Base-by-base conservation (phyloP, 805 yeast genomes). In the Sugiyamaella chiloensis region DNA sequence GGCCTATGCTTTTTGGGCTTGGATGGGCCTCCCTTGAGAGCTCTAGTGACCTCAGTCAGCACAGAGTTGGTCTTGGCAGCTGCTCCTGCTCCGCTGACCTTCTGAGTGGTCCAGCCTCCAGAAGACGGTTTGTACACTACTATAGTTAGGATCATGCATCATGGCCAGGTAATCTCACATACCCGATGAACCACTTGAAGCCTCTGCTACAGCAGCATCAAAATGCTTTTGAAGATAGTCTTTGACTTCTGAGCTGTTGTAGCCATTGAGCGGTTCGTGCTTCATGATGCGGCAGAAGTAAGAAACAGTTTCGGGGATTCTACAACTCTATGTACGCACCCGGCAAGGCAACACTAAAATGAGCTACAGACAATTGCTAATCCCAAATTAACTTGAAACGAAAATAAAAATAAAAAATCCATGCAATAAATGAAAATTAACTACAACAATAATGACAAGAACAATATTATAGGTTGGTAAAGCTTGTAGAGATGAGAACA, bases 71-170 rank as follows among this genome's bases (percentile, higher is more conserved):
- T 35, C 37, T 48, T 52, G 5, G 52, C 52, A 5, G 20, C n/a
- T 6, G 37, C 24, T 17, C 42, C 35, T 16, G 35, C 24, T 17
- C 39, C 46, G 9, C 34, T 21, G 5, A 34, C 39, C 41, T 52
- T 52, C 12, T 40, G 48, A 1, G 54, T 43, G 3, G 51, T 54
- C 58, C 58, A 54, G 9, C 56, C 54, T 11, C 58, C 58, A 3
- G 53, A 26, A 9, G 50, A 50, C 11, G 54, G 54, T 29, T 51
- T 52, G 39, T 52, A 54, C 16, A 54, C 36, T 14, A 44, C 53
- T 37, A 23, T 11, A 4, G 24, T 16, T 21, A 5, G 5, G 31
- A 27, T 21, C 20, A 21, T 14, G 27, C 30, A 24, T 19, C 36
- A 24, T 9, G 29, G 29, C 11, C 23, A 19, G n/a, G 20, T 24